Evolutionary conservation across 106 monocot genomes (phyloP).

Genomic region (Allium fistulosum): DNA sequence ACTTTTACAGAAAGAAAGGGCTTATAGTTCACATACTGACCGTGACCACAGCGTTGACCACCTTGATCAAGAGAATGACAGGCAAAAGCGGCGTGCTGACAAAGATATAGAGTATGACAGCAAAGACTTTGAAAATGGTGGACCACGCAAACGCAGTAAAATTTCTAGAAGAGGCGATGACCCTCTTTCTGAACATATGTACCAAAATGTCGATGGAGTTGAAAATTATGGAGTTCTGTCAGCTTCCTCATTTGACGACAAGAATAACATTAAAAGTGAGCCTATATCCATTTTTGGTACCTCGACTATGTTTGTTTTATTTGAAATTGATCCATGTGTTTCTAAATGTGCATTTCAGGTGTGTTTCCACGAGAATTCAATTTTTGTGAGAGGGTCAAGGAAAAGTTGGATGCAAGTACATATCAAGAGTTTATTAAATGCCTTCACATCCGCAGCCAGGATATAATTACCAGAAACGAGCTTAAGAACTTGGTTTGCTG

Average conservation of each 20-base stretch:
- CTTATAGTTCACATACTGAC: conserved; percentile 45
- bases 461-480: conserved; percentile 81
- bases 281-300: conserved; percentile 2
- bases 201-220: conserved; percentile 38
- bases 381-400: conserved; percentile 95
- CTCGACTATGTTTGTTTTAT: not conserved
- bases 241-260: conserved; percentile 80
- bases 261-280: conserved; percentile 81
- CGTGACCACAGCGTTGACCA: conserved; percentile 87
- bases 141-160: conserved; percentile 34
- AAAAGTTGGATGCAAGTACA: conserved; percentile 64
- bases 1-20: conserved; percentile 57
- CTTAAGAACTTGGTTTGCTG: conserved; percentile 67
- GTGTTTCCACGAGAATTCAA: conserved; percentile 70
- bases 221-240: conserved; percentile 59
- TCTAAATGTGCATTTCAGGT: conserved; percentile 28
- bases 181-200: conserved; percentile 25
- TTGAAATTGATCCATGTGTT: too few species aligned
- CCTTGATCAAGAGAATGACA: conserved; percentile 75
- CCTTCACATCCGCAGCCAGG: conserved; percentile 87
- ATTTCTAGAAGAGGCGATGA: conserved; percentile 48
- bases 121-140: conserved; percentile 39
- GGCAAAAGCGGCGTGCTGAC: conserved; percentile 55
- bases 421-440: conserved; percentile 99
- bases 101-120: conserved; percentile 70